Evolutionary conservation across 257 asterid species (phyloP).

Genomic region (Penstemon davidsonii): DNA sequence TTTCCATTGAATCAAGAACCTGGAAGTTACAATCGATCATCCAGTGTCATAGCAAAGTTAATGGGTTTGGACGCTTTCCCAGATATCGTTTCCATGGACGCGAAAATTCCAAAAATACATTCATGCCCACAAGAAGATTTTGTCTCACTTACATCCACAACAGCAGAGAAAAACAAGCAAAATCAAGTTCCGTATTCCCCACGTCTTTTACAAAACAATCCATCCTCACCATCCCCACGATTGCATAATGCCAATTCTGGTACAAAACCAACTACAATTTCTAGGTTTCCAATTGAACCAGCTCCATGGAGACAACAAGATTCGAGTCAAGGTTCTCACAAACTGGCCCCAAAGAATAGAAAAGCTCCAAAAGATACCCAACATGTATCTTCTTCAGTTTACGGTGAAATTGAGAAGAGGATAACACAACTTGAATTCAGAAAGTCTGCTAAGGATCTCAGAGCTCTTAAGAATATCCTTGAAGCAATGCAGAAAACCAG

Average conservation of each 20-base stretch:
- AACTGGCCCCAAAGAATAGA: constrained; percentile 38
- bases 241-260: constrained; percentile 31
- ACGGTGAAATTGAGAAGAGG: constrained; percentile 85
- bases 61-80: constrained; percentile 90
- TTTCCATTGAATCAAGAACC: constrained; percentile 40
- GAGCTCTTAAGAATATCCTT: constrained; percentile 90
- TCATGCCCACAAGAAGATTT: constrained; percentile 36
- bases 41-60: constrained; percentile 77
- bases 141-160: constrained; percentile 31
- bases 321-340: constrained; percentile 43
- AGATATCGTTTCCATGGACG: constrained; percentile 38
- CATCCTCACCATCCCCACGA: constrained; percentile 44
- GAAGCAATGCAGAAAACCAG: constrained; percentile 83
- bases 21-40: constrained; percentile 52
- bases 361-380: constrained; percentile 38
- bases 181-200: constrained; percentile 38
- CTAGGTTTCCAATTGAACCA: constrained; percentile 57
- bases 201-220: constrained; percentile 39
- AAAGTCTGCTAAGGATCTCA: constrained; percentile 82
- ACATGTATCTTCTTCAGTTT: constrained; percentile 57
- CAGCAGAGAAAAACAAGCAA: constrained; percentile 38
- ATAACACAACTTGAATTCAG: constrained; percentile 73
- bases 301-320: constrained; percentile 82
- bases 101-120: constrained; percentile 36
- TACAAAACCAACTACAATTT: constrained; percentile 29